These are phyloP conservation scores for Trifolium fragiferum DNA, from an alignment of 306 rosid genomes.

Conservation along the genomic window DNA sequence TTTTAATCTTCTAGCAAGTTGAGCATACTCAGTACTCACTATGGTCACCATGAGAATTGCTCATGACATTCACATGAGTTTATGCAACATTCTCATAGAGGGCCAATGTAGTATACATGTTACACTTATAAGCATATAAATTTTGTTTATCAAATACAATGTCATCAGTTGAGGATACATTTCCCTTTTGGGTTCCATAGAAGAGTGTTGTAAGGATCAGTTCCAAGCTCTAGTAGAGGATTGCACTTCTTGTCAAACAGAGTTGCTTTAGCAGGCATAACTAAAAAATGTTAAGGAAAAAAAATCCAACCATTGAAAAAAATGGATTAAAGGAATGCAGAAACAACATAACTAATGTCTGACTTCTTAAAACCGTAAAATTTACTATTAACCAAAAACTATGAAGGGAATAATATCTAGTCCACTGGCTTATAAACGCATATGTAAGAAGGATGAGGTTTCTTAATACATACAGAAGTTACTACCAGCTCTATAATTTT, in stretches of 20 bases:
- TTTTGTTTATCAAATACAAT: slow-evolving; percentile 20
- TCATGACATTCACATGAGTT: neutral
- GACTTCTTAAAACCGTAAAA: slow-evolving; percentile 6
- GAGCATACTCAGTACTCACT: too few species aligned
- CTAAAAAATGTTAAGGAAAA: slow-evolving; percentile 65
- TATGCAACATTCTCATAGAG: neutral
- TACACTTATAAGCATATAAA: slow-evolving; percentile 12
- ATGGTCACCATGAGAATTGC: neutral
- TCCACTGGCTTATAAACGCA: slow-evolving; percentile 27
- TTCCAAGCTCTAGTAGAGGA: slow-evolving; percentile 91
- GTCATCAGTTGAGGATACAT: slow-evolving; percentile 69
- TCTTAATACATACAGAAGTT: neutral
- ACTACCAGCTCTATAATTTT: neutral
- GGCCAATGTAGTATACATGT: neutral
- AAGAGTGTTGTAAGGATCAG: slow-evolving; percentile 90
- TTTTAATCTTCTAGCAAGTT: too few species aligned
- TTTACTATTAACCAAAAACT: slow-evolving; percentile 29
- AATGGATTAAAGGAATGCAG: slow-evolving; percentile 11
- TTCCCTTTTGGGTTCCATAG: slow-evolving; percentile 93
- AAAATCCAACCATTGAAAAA: slow-evolving; percentile 36
- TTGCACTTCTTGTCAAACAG: slow-evolving; percentile 93
- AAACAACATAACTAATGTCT: slow-evolving; percentile 26
- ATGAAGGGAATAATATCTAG: slow-evolving; percentile 20
- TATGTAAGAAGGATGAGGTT: slow-evolving; percentile 14
- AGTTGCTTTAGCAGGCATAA: slow-evolving; percentile 94